Base-by-base conservation (phyloP, 257 asterid genomes). In the Ligustrum vulgare region DNA sequence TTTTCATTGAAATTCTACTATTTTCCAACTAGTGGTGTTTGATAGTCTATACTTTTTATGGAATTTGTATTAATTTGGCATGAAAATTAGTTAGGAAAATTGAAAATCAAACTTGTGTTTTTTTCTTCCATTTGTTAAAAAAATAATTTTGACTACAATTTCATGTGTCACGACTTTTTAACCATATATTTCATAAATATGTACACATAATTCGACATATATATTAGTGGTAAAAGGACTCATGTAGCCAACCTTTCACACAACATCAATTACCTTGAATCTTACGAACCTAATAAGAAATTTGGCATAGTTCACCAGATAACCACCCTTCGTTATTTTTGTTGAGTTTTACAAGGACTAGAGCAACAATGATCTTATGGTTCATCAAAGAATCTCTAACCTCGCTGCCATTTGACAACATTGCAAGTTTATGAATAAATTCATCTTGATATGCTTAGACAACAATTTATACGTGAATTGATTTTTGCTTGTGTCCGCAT, bases 281-380 rank as follows among this genome's bases (percentile, higher is more conserved):
- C 9, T 60, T 23, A 36, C 13, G 10, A 58, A 2, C 16, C 70
- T 15, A 31, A 39, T 32, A 69, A 58, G 15, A 43, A 45, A 77
- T 66, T 58, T 51, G 73, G 39, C 68, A 33, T 31, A 54, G 41
- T 37, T 37, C 37, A 64, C 43, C 71, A 63, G 68, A 60, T 34
- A 49, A 15, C 62, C 72, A 15, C 62, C 72, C 18, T 18, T 72
- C 56, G 36, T 71, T 69, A 47, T 13, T 31, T 63, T 56, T 71
- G 41, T 47, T n/a, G 35, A 70, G 33, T 41, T 75, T 76, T 79
- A 69, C 49, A 90, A 93, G 84, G 96, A 90, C 81, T 75, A 86
- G 76, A 83, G 93, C 80, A 82, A 85, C 87, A 90, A 86, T 83
- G 86, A 81, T 75, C 82, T 90, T 73, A 73, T 34, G 33, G 96